Evolutionary conservation across 805 yeast genomes (phyloP).

Genomic region (Lachancea thermotolerans): DNA sequence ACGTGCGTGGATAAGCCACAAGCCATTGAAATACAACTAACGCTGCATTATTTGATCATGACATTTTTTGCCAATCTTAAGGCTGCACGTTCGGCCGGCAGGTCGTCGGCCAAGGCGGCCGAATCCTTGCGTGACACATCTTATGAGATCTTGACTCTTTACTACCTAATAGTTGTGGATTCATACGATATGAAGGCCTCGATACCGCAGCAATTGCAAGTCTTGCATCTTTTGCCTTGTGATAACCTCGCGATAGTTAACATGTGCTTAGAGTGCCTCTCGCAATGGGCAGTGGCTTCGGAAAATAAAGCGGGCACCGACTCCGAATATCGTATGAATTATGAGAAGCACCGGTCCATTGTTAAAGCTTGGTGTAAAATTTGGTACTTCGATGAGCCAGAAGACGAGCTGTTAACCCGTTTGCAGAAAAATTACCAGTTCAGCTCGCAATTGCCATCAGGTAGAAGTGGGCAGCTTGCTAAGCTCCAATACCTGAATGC

Average conservation of each 20-base stretch:
- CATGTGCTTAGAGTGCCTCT: slow-evolving; percentile 18
- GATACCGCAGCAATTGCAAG: slow-evolving; percentile 21
- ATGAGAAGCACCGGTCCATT: slow-evolving; percentile 18
- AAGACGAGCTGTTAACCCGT: slow-evolving; percentile 13
- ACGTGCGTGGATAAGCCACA: slow-evolving; percentile 19
- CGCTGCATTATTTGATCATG: slow-evolving; percentile 22
- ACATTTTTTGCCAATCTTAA: slow-evolving; percentile 11
- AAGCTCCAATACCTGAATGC: slow-evolving; percentile 9
- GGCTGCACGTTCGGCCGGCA: not conserved
- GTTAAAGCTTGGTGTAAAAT: slow-evolving; percentile 22
- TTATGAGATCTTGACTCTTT: slow-evolving; percentile 26
- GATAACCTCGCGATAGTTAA: slow-evolving; percentile 22
- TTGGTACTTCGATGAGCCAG: slow-evolving; percentile 18
- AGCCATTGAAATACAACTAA: slow-evolving; percentile 24
- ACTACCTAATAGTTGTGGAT: slow-evolving; percentile 24
- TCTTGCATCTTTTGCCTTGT: slow-evolving; percentile 25
- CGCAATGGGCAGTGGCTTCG: slow-evolving; percentile 17
- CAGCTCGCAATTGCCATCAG: slow-evolving; percentile 1
- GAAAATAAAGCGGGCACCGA: slow-evolving; percentile 8
- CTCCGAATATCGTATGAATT: slow-evolving; percentile 18
- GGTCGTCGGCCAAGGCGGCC: not conserved
- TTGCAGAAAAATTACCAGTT: slow-evolving; percentile 11
- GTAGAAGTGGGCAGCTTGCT: not conserved
- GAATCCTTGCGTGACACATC: slow-evolving; percentile 17
- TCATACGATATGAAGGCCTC: slow-evolving; percentile 6